These are phyloP conservation scores for Penstemon eatonii DNA, from an alignment of 257 asterid genomes.

Conservation along the genomic window DNA sequence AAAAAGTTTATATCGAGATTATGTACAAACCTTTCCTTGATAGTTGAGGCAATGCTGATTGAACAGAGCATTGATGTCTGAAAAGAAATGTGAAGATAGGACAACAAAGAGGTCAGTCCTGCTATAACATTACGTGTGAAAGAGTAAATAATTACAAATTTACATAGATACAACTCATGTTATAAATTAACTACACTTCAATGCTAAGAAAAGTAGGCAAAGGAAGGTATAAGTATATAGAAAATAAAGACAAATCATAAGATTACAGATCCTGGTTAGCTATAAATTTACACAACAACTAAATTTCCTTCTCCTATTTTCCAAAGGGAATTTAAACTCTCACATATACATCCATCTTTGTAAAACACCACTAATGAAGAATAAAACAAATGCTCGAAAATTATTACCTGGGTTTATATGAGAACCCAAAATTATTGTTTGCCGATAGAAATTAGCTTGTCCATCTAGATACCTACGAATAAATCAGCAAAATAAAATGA, in stretches of 20 bases:
- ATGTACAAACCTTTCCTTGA: constrained; percentile 79
- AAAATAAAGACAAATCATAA: not conserved
- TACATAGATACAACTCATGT: not conserved
- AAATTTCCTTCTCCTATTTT: constrained; percentile 3
- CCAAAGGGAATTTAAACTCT: not conserved
- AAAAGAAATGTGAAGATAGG: constrained; percentile 29
- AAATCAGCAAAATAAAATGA: constrained; percentile 24
- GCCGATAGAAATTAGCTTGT: constrained; percentile 88
- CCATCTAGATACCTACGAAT: constrained; percentile 77
- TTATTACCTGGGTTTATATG: constrained; percentile 81
- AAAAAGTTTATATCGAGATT: constrained; percentile 19
- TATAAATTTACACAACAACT: constrained; percentile 11
- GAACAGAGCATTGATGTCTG: constrained; percentile 81
- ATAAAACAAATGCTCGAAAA: constrained; percentile 8
- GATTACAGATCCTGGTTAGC: constrained; percentile 7
- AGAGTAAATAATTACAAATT: constrained; percentile 6
- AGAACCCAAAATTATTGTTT: constrained; percentile 76
- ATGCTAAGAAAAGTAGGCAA: not conserved
- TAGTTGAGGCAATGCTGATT: constrained; percentile 80
- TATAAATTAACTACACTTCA: constrained; percentile 4
- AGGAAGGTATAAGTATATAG: not conserved
- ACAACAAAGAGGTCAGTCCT: constrained; percentile 19
- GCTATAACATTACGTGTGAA: constrained; percentile 17
- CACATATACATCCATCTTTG: constrained; percentile 14
- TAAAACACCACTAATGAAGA: constrained; percentile 16